Evolutionary conservation across 495 filamentous ascomycete genomes (phyloP), one percentile per base, ranked within the genome.

Genomic region (Daldinia decipiens): DNA sequence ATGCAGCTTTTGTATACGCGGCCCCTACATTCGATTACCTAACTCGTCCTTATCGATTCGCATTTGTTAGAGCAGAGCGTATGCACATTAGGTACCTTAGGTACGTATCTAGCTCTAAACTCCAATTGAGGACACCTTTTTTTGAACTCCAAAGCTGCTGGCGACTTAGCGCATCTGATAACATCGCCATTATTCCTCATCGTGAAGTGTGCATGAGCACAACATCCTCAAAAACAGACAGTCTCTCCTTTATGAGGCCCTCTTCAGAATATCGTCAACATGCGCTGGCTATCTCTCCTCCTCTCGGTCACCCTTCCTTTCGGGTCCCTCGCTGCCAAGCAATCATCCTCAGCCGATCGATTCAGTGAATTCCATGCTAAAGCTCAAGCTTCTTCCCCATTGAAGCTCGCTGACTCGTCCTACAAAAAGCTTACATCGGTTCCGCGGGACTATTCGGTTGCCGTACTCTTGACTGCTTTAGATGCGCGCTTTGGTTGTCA

Each of bases 401-500:
- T 98, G 73, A 86, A 93, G 81, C 86, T 99, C 67, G 84, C 89
- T 78, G 93, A 97, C 78, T 71, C 82, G 6, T 82, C 85, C 31
- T 98, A 95, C 81, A 86, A 87, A 55, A 85, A 92, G 68, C 81
- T 98, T 62, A 95, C 92, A 0, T 77, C 87, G 1, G 80, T 86
- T 2, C 92, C 96, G 32, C 87, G 95, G 59, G 91, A 98, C 79
- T 96, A 98, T 77, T 88, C 90, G 36, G 86, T 90, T 13, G 91
- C 88, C 7, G 88, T 98, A 1, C 87, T 98, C 34, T 82, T 99
- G 59, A 99, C 96, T 9, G 95, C 95, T 57, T 79, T 93, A 68
- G 94, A 98, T 73, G 75, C 90, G 40, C 87, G 92, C 24, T 98
- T 90, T 81, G 93, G 92, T 29, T 99, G 95, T 77, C 80, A 88